These are phyloP conservation scores for Trichoderma asperellum DNA, from an alignment of 2,329 filamentous ascomycete genomes.

Conservation along the genomic window DNA sequence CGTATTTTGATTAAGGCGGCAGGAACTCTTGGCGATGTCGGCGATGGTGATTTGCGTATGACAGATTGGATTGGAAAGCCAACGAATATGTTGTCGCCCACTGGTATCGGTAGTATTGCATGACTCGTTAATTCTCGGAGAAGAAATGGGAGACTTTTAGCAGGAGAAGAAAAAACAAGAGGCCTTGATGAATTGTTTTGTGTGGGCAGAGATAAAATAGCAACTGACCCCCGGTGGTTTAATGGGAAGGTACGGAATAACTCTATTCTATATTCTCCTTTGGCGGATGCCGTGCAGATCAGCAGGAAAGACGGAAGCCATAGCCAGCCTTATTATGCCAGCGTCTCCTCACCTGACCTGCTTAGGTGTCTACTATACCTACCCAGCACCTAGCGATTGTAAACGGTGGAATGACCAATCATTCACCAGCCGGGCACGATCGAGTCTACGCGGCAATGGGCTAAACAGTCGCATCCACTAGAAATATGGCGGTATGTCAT, in stretches of 20 bases:
- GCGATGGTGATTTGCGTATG: background rate
- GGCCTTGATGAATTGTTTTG: background rate
- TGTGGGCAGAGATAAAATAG: background rate
- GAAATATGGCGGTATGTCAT: background rate
- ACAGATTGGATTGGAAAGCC: background rate
- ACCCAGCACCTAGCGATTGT: background rate
- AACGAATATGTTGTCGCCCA: background rate
- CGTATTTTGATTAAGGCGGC: background rate
- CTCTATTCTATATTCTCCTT: background rate
- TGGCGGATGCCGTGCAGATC: background rate
- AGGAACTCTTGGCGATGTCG: background rate
- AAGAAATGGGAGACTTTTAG: background rate
- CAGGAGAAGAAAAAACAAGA: background rate
- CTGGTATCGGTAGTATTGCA: background rate
- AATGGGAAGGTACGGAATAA: conserved; percentile 8
- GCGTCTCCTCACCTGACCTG: background rate
- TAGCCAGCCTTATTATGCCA: background rate
- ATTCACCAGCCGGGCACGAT: background rate
- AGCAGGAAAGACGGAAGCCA: background rate
- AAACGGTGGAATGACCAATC: background rate
- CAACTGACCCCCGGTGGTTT: background rate
- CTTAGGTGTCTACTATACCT: background rate
- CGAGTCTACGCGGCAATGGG: background rate
- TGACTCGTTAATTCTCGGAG: background rate
- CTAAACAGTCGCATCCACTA: background rate